Conservation (phyloP, 805 yeast species). For the Saccharomycopsis olivae region DNA sequence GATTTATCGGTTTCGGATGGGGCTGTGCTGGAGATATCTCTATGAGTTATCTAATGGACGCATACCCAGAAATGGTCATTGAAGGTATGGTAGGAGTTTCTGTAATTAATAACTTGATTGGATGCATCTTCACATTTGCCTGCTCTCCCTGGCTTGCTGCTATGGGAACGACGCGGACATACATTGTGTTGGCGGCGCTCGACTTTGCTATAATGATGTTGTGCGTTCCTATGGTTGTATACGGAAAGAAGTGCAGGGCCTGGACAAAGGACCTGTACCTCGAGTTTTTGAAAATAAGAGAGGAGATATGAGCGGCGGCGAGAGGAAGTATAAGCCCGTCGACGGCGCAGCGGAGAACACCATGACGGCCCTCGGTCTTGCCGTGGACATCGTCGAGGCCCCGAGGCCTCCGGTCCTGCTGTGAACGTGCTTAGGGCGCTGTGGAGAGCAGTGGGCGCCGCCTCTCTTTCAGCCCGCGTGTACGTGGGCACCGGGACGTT, state of each 20-base stretch:
- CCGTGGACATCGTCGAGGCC: not conserved
- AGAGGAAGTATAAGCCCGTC: too few relatives aligned
- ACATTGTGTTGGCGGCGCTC: slow-evolving; percentile 48
- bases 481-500: too few relatives aligned
- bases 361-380: not conserved
- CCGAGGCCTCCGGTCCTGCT: not conserved
- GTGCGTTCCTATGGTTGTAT: slow-evolving; percentile 46
- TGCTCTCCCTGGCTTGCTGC: slow-evolving; percentile 52
- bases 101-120: slow-evolving; percentile 52
- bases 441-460: too few relatives aligned
- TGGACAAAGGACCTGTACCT: slow-evolving; percentile 50
- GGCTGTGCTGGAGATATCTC: slow-evolving; percentile 67
- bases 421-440: too few relatives aligned
- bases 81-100: slow-evolving; percentile 65
- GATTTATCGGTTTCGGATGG: slow-evolving; percentile 57
- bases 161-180: slow-evolving; percentile 47
- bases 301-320: slow-evolving; percentile 22
- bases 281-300: slow-evolving; percentile 42
- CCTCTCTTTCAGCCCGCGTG: too few relatives aligned
- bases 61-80: slow-evolving; percentile 58
- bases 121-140: slow-evolving; percentile 55
- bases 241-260: slow-evolving; percentile 49
- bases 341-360: not conserved
- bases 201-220: slow-evolving; percentile 48
- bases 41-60: slow-evolving; percentile 55